These are phyloP conservation scores for Phytophthora pistaciae DNA, from an alignment of 352 stramenopile species.

Conservation along the genomic window DNA sequence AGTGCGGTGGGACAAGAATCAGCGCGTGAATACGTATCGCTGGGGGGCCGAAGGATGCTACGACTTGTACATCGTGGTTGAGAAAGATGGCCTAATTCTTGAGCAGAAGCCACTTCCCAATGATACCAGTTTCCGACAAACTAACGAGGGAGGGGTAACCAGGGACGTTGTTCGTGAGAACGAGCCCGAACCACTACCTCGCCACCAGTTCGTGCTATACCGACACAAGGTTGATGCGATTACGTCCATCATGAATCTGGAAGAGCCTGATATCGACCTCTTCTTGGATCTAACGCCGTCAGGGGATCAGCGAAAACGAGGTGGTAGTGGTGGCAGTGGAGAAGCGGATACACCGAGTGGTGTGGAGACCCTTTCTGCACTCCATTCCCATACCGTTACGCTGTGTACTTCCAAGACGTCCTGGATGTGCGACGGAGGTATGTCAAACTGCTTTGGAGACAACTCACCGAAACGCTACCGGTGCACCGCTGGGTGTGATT, in stretches of 20 bases:
- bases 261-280: slow-evolving; percentile 58
- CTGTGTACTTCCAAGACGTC: slow-evolving; percentile 61
- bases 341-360: slow-evolving; percentile 13
- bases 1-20: slow-evolving; percentile 84
- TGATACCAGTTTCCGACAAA: slow-evolving; percentile 23
- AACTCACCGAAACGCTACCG: slow-evolving; percentile 68
- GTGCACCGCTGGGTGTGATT: slow-evolving; percentile 75
- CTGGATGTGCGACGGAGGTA: slow-evolving; percentile 82
- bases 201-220: slow-evolving; percentile 73
- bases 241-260: slow-evolving; percentile 56
- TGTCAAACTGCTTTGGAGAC: slow-evolving; percentile 61
- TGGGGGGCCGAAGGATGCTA: slow-evolving; percentile 84
- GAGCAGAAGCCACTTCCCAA: slow-evolving; percentile 62
- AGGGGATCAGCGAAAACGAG: slow-evolving; percentile 11
- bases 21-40: slow-evolving; percentile 86
- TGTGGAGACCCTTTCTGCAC: slow-evolving; percentile 42
- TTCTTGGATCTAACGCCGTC: slow-evolving; percentile 60
- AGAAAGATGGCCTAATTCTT: slow-evolving; percentile 54
- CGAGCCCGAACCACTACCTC: slow-evolving; percentile 34
- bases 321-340: background rate
- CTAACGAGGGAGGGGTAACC: slow-evolving; percentile 3
- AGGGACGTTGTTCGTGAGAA: slow-evolving; percentile 15
- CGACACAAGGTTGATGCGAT: slow-evolving; percentile 62
- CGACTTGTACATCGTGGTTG: slow-evolving; percentile 76
- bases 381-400: slow-evolving; percentile 65